Percentiles rank a stretch among this genome's conserved stretches.
phyloP scores from a whole-genome alignment of 2,329 filamentous ascomycete species.

The Aspergillus bombycis region DNA sequence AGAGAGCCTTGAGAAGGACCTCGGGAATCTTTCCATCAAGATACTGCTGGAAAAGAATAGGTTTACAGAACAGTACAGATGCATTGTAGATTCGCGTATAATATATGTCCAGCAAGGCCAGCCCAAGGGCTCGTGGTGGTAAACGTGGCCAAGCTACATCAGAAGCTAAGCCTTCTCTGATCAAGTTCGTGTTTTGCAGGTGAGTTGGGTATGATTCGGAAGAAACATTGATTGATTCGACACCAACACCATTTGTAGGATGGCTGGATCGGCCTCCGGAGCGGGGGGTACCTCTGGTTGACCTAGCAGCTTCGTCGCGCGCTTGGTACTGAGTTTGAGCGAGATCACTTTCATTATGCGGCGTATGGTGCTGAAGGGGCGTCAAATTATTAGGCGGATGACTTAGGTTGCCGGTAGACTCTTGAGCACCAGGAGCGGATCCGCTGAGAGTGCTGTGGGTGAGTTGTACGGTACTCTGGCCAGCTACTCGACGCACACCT shows the following conservation, averaged over 20 bases:
- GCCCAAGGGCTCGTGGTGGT: conserved; percentile 1
- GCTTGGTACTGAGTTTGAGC: neutral
- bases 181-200: neutral
- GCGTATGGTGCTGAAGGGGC: neutral
- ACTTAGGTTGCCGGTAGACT: neutral
- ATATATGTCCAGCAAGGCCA: conserved; percentile 4
- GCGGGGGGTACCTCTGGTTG: neutral
- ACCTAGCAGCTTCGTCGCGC: neutral
- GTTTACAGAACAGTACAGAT: neutral
- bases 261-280: neutral
- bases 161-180: neutral
- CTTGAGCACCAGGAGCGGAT: neutral
- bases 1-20: neutral
- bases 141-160: neutral
- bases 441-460: neutral
- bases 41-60: conserved; percentile 4
- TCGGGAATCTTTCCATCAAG: neutral
- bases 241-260: neutral
- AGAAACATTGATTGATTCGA: neutral
- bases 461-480: neutral
- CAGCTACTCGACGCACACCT: neutral
- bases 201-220: conserved; percentile 4
- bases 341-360: neutral
- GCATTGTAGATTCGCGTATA: conserved; percentile 6
- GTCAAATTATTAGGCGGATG: neutral